phyloP scores from a whole-genome alignment of 371 early-diverging fungal species.

The Rhizopus sp. region DNA sequence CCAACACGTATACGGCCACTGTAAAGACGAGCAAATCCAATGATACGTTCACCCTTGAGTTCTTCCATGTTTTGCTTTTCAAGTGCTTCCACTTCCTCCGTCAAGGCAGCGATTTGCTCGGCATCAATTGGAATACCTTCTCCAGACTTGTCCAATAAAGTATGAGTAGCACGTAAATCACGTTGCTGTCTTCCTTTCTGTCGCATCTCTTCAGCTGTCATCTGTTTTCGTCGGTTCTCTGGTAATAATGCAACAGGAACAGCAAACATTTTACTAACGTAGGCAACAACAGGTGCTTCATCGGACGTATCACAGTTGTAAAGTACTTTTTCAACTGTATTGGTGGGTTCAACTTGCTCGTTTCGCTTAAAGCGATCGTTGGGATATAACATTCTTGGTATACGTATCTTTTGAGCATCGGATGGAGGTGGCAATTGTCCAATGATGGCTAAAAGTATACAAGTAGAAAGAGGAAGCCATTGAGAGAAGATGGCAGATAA shows the following conservation, averaged over 20 bases:
- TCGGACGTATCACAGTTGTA: constrained; percentile 56
- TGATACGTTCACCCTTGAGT: constrained; percentile 54
- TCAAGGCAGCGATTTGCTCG: constrained; percentile 5
- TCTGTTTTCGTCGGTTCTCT: constrained; percentile 64
- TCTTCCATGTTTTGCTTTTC: constrained; percentile 38
- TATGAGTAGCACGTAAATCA: constrained; percentile 34
- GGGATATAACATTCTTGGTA: constrained; percentile 80
- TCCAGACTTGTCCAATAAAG: constrained; percentile 32
- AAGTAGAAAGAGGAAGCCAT: constrained; percentile 83
- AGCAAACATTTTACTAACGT: constrained; percentile 92
- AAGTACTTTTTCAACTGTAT: constrained; percentile 63
- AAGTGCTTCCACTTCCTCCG: constrained; percentile 24
- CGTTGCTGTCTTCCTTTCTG: constrained; percentile 67
- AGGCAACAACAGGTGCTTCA: constrained; percentile 74
- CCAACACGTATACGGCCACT: constrained; percentile 89
- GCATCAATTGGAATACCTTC: constrained; percentile 42
- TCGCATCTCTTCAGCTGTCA: constrained; percentile 92
- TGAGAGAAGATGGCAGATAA: constrained; percentile 79
- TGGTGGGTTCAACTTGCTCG: constrained; percentile 49
- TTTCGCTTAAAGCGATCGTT: constrained; percentile 38
- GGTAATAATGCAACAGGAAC: constrained; percentile 78
- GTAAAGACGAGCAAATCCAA: constrained; percentile 94
- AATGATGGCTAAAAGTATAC: constrained; percentile 77
- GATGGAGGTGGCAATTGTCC: constrained; percentile 89
- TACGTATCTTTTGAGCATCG: constrained; percentile 77